Percentiles rank a stretch among this genome's conserved stretches.
phyloP scores from a whole-genome alignment of 768 basidiomycete species.

The Rhodotorula babjevae region DNA sequence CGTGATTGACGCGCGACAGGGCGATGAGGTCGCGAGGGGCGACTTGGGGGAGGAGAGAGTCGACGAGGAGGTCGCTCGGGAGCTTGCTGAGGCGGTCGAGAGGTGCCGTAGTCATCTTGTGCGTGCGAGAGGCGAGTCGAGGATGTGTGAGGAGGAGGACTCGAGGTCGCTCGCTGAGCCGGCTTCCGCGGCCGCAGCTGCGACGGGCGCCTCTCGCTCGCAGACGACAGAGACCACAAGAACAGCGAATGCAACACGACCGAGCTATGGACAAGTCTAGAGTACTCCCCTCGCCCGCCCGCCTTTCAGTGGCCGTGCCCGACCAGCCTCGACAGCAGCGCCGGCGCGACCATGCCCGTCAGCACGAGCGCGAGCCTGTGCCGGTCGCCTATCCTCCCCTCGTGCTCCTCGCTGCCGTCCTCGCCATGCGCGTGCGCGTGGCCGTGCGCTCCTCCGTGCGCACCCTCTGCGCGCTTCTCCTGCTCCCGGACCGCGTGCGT shows the following conservation, averaged over 20 bases:
- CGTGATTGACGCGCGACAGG: constrained; percentile 61
- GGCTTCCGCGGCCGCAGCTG: no score
- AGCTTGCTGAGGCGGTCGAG: constrained; percentile 51
- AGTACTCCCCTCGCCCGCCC: no score
- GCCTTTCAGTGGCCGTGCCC: not conserved
- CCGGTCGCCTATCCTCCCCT: constrained; percentile 48
- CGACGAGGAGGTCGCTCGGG: constrained; percentile 72
- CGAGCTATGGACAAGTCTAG: no score
- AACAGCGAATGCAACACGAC: no score
- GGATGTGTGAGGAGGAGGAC: no score
- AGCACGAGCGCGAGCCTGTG: not conserved
- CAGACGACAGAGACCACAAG: no score
- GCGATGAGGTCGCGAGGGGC: constrained; percentile 57
- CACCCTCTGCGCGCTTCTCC: not conserved
- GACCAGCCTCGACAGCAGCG: not conserved
- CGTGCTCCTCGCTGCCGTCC: constrained; percentile 46
- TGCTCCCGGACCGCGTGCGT: constrained; percentile 53
- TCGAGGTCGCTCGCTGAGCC: no score
- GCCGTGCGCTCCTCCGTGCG: not conserved
- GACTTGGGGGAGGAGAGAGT: constrained; percentile 57
- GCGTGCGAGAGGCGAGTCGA: no score
- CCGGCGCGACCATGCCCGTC: not conserved
- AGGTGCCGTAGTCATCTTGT: not conserved
- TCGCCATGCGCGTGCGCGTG: constrained; percentile 26
- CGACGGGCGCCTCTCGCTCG: no score